Base-by-base conservation (phyloP, 192 early-diverging fungal species). In the Coemansia nantahalensis region DNA sequence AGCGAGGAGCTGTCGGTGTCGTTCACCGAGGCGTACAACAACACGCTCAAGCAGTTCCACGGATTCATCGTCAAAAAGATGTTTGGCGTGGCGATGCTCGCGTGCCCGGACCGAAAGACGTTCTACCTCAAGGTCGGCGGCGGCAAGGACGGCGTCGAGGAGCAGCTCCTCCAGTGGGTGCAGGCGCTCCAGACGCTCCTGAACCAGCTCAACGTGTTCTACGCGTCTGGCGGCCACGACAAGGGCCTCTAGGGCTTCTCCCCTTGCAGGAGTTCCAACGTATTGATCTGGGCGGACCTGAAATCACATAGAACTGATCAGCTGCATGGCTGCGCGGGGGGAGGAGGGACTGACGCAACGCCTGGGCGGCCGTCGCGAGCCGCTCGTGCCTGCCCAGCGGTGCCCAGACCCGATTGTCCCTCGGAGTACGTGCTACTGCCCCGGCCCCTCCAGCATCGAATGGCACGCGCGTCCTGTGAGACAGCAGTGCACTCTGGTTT, bases 61-160 rank as follows among this genome's bases (percentile, higher is more conserved):
- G 69, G 79, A 51, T 79, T 88, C 47, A 35, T 91, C 22, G 72
- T 90, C 54, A 79, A 81, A 43, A 80, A 80, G 5, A 71, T 85
- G 39, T 91, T 91, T 54, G 31, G 63, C 46, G 78, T 90, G 75
- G 65, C 64, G 9, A 96, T 98, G 93, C 84, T 84, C 60, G 90
- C 90, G 11, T 96, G 93, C 69, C 95, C 95, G 18, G 82, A 83
- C 56, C 90, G 93, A 45, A 81, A 81, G 34, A 85, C 87, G 51
- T 96, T 98, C 71, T 98, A 92, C 66, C 78, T 76, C 23, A 92
- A 90, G 68, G 76, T 98, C 19, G 87, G 89, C 41, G 70, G 70
- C 28, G 77, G 81, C 58, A 76, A 83, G 41, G 77, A 76, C 18
- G 76, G 77, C 36, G 80, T 85, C 22, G 30, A 79, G 36, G 65